phyloP scores from a whole-genome alignment of 2,329 filamentous ascomycete genomes.

The Penicillium rolfsii region DNA sequence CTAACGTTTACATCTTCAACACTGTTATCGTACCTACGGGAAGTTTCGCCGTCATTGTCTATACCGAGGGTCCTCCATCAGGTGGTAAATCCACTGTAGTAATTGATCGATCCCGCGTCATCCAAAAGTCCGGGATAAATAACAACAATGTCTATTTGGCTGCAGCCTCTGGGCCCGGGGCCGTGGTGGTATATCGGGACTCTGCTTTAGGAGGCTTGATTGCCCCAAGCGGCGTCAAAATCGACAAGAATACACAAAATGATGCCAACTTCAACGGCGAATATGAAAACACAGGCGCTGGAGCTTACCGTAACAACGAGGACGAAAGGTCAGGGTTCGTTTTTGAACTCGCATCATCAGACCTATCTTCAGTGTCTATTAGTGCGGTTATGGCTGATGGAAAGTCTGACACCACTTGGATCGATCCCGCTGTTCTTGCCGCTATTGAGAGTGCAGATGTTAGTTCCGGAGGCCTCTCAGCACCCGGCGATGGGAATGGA shows the following conservation, averaged over 20 bases:
- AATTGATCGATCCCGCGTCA: conserved; percentile 46
- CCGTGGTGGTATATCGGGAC: conserved; percentile 48
- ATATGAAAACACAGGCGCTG: conserved; percentile 47
- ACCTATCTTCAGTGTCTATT: conserved; percentile 42
- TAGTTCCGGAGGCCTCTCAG: neutral
- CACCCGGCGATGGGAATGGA: neutral
- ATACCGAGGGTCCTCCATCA: conserved; percentile 43
- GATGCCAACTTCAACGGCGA: conserved; percentile 46
- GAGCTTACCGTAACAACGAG: conserved; percentile 45
- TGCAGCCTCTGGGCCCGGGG: conserved; percentile 46
- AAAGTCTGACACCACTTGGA: conserved; percentile 42
- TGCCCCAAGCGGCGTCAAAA: conserved; percentile 31
- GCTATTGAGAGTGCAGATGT: conserved; percentile 39
- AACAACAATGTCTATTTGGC: conserved; percentile 50
- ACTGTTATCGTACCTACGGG: conserved; percentile 48
- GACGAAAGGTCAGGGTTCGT: conserved; percentile 42
- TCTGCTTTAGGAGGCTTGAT: conserved; percentile 45
- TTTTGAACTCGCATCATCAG: conserved; percentile 36
- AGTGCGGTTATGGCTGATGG: conserved; percentile 42
- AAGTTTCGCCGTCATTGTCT: conserved; percentile 42
- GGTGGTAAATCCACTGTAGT: conserved; percentile 46
- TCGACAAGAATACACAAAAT: conserved; percentile 40
- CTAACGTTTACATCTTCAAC: conserved; percentile 49
- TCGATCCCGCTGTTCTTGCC: conserved; percentile 41
- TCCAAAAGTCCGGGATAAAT: conserved; percentile 37